A percentile compares a stretch with the other conserved stretches of the same genome.
Evolutionary conservation across 331 rosid species (phyloP).

Genomic region (Rhamnella rubrinervis): DNA sequence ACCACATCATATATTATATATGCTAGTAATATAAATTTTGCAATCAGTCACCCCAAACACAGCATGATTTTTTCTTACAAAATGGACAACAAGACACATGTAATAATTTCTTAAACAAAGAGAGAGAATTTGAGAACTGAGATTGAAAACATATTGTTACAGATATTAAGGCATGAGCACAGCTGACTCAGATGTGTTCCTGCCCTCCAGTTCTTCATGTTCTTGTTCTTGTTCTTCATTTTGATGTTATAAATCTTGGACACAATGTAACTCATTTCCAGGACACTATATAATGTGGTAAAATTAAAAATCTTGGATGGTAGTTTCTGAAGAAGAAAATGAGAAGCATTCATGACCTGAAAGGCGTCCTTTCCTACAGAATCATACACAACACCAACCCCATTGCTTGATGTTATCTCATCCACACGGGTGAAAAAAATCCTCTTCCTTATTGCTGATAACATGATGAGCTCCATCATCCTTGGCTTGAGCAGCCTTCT

Average conservation of each 20-base stretch:
- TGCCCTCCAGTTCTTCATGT: constrained; percentile 24
- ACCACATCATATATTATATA: too few species aligned
- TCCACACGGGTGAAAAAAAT: constrained; percentile 67
- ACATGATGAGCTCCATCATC: constrained; percentile 85
- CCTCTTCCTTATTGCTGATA: constrained; percentile 61
- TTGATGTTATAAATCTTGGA: too few species aligned
- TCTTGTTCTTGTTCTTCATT: constrained; percentile 45
- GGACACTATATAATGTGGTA: too few species aligned
- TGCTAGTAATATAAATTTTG: too few species aligned
- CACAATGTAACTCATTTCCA: too few species aligned
- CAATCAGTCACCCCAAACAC: too few species aligned
- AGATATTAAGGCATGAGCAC: constrained; percentile 53
- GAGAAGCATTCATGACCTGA: constrained; percentile 37
- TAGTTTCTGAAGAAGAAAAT: neutral
- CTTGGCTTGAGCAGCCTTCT: constrained; percentile 77
- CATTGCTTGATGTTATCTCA: constrained; percentile 73
- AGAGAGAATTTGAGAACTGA: neutral
- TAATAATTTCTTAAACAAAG: neutral
- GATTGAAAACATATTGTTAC: neutral
- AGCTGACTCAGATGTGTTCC: constrained; percentile 68
- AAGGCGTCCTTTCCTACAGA: constrained; percentile 84
- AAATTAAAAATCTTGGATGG: too few species aligned
- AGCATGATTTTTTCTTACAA: too few species aligned
- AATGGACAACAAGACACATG: too few species aligned
- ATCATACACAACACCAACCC: constrained; percentile 83